Evolutionary conservation across 768 basidiomycete species (phyloP), one percentile per base, ranked within the genome.

Genomic region (Omphalotus guepiniiformis): DNA sequence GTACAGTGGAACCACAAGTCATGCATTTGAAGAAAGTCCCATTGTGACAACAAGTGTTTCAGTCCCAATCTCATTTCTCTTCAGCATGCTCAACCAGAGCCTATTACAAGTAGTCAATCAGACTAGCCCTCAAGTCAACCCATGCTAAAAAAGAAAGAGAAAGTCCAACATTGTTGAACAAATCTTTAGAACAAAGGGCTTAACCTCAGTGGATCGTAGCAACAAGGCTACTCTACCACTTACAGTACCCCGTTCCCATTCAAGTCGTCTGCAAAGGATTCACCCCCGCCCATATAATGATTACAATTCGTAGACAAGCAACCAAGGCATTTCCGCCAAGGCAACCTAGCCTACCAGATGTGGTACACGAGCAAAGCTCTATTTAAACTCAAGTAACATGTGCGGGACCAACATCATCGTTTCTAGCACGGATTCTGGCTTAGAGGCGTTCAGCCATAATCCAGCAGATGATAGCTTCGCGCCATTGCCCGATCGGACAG

Each of bases 371-470:
- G 80, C 79, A 73, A 78, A 77, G 76, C 77, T 76, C 77, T 80
- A 80, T 81, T 74, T 67, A 55, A 72, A 80, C 78, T 70, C 78
- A 68, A 69, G 72, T 79, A 66, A 76, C 68, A 76, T 74, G 71
- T 74, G 77, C 73, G 75, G 79, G 79, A 78, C 74, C 71, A 75
- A 79, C 72, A 79, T 82, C 79, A 71, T 82, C 75, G 73, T 76
- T 72, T 83, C 78, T 75, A 79, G 82, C 79, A 82, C 73, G 75
- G 81, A 82, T 84, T 83, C 81, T 82, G 80, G 71, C 80, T 83
- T 83, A 83, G 82, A 84, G 82, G 82, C 79, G 74, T 83, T 83
- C 81, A 84, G 82, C 78, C 82, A 83, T 84, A 83, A 83, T 82
- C 82, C 80, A 79, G 76, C 82, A 77, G 79, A 81, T 82, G 81